phyloP scores from a whole-genome alignment of 352 stramenopile species.

The Pilasporangium apinafurcum region DNA sequence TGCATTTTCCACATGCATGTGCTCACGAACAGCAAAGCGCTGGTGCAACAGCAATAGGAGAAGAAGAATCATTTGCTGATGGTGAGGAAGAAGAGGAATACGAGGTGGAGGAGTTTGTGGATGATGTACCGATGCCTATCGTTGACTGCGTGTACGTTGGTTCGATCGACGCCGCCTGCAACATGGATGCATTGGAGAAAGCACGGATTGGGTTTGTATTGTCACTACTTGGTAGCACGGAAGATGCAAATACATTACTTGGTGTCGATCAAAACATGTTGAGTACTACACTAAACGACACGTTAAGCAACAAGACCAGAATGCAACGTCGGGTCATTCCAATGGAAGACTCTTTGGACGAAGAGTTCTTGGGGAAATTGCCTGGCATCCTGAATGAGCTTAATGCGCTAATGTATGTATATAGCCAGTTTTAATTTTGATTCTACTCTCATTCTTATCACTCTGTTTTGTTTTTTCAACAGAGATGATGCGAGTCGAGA shows the following conservation, averaged over 20 bases:
- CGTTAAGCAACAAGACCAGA: too few relatives aligned
- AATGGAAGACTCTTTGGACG: slow-evolving; percentile 51
- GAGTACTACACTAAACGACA: too few relatives aligned
- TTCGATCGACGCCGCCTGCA: slow-evolving; percentile 62
- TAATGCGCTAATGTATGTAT: slow-evolving; percentile 20
- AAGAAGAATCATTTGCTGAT: too few relatives aligned
- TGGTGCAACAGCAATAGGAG: too few relatives aligned
- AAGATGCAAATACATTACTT: slow-evolving; percentile 14
- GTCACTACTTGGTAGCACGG: slow-evolving; percentile 26
- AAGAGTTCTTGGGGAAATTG: slow-evolving; percentile 36
- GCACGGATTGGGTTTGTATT: slow-evolving; percentile 33
- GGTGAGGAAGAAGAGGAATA: slow-evolving; percentile 38
- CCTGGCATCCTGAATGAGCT: slow-evolving; percentile 33
- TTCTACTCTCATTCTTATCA: not conserved
- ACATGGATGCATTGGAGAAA: slow-evolving; percentile 20
- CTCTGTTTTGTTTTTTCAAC: not conserved
- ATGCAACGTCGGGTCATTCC: slow-evolving; percentile 16
- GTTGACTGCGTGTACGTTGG: slow-evolving; percentile 37
- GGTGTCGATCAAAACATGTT: too few relatives aligned
- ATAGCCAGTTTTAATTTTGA: too few relatives aligned
- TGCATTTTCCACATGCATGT: too few relatives aligned
- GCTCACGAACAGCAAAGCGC: too few relatives aligned
- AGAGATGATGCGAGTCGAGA: slow-evolving; percentile 22
- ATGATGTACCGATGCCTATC: slow-evolving; percentile 59
- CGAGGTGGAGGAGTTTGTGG: slow-evolving; percentile 48